These are phyloP conservation scores for Penicillium herquei DNA, from an alignment of 495 filamentous ascomycete genomes.

Conservation along the genomic window DNA sequence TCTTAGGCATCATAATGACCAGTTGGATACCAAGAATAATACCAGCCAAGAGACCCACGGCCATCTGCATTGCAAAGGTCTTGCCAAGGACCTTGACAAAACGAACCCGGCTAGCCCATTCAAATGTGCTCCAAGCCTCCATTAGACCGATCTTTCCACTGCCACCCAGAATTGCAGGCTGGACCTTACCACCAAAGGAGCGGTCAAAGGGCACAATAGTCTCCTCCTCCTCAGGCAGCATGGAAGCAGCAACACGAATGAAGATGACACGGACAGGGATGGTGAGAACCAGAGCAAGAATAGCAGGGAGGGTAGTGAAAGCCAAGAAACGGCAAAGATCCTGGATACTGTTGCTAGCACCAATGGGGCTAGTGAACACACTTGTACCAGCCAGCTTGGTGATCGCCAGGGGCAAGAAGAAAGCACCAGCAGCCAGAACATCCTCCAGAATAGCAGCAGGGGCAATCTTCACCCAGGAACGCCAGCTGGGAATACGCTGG, in stretches of 20 bases:
- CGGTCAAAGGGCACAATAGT: slow-evolving; percentile 77
- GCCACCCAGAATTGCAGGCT: slow-evolving; percentile 63
- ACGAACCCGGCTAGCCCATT: slow-evolving; percentile 60
- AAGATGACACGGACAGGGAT: slow-evolving; percentile 64
- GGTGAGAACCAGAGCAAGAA: slow-evolving; percentile 48
- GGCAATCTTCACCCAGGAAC: slow-evolving; percentile 47
- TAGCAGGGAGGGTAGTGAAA: slow-evolving; percentile 32
- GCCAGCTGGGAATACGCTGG: slow-evolving; percentile 47
- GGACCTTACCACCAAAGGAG: slow-evolving; percentile 59
- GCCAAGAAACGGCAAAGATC: slow-evolving; percentile 30
- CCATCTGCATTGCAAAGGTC: slow-evolving; percentile 52
- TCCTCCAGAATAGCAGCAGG: slow-evolving; percentile 50
- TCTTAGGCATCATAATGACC: slow-evolving; percentile 15
- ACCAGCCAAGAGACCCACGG: slow-evolving; percentile 42
- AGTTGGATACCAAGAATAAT: slow-evolving; percentile 37
- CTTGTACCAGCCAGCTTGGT: slow-evolving; percentile 25
- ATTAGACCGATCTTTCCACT: slow-evolving; percentile 63
- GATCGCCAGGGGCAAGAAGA: slow-evolving; percentile 41
- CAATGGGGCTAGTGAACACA: slow-evolving; percentile 22
- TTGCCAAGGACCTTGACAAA: slow-evolving; percentile 69
- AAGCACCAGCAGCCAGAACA: slow-evolving; percentile 30
- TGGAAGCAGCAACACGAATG: slow-evolving; percentile 67
- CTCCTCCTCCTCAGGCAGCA: slow-evolving; percentile 67
- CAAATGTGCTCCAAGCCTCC: slow-evolving; percentile 72
- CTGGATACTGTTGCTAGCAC: slow-evolving; percentile 13